Percentiles rank a stretch among this genome's conserved stretches.
Evolutionary conservation across 169 alveolate genomes (phyloP).

Genomic region (Cryptosporidium xiaoi): DNA sequence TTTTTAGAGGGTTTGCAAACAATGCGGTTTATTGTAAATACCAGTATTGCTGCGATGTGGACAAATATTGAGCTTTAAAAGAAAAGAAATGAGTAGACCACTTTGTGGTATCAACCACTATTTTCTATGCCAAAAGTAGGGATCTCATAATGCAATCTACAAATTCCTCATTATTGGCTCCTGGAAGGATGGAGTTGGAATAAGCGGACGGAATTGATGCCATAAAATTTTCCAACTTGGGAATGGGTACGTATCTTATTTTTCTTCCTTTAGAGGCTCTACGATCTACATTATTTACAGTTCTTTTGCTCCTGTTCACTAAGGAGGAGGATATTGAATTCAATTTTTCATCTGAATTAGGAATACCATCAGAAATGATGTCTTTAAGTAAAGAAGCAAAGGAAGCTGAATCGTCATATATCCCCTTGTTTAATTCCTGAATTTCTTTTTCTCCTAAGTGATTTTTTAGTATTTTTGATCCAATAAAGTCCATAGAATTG

Average conservation of each 20-base stretch:
- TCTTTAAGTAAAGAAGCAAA: conserved; percentile 36
- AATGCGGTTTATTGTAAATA: too few relatives aligned
- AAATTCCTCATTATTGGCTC: conserved; percentile 58
- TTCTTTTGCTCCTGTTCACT: conserved; percentile 45
- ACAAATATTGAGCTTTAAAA: not conserved
- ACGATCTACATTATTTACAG: conserved; percentile 76
- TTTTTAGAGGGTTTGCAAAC: too few relatives aligned
- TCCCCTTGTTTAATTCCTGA: conserved; percentile 9
- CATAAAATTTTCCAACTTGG: conserved; percentile 76
- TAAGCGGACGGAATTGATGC: conserved; percentile 35
- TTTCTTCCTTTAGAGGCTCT: conserved; percentile 82
- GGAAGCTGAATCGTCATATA: conserved; percentile 43
- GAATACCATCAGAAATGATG: not conserved
- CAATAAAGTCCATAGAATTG: conserved; percentile 13
- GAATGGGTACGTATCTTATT: conserved; percentile 78
- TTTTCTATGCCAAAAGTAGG: conserved; percentile 9
- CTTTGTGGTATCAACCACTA: too few relatives aligned
- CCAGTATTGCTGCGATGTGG: not conserved
- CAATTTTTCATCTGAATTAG: not conserved
- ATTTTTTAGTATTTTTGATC: not conserved
- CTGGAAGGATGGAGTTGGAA: conserved; percentile 27
- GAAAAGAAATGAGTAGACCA: not conserved
- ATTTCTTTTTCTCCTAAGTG: not conserved
- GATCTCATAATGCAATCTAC: conserved; percentile 58
- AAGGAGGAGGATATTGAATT: conserved; percentile 54